These are phyloP conservation scores for Xylariaceae sp. DNA, from an alignment of 2,329 filamentous ascomycete genomes.

Conservation along the genomic window DNA sequence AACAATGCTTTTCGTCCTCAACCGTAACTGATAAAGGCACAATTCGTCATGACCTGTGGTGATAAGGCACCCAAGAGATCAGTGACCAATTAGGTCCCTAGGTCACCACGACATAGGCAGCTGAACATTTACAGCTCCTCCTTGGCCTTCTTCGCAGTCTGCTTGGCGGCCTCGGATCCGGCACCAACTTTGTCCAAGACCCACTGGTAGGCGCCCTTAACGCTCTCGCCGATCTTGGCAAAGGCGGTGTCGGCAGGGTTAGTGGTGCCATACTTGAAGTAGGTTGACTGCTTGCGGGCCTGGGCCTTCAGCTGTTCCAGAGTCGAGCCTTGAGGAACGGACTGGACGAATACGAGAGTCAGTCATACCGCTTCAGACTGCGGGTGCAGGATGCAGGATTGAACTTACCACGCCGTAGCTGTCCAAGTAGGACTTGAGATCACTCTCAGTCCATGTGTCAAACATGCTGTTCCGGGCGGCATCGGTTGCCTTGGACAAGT, in stretches of 20 bases:
- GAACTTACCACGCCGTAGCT: constrained; percentile 59
- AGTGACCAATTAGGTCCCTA: no score
- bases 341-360: constrained; percentile 15
- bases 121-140: constrained; percentile 39
- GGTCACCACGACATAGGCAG: no score
- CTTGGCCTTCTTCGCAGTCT: constrained; percentile 37
- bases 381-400: background rate
- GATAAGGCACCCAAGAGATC: no score
- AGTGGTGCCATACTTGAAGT: constrained; percentile 68
- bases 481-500: constrained; percentile 58
- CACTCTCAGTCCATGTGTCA: constrained; percentile 64
- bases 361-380: background rate
- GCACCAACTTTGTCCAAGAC: constrained; percentile 39
- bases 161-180: constrained; percentile 40
- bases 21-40: no score
- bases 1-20: no score
- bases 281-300: constrained; percentile 65
- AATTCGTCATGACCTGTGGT: no score
- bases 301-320: constrained; percentile 62
- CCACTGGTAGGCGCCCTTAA: constrained; percentile 44
- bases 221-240: constrained; percentile 50
- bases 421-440: constrained; percentile 73
- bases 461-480: constrained; percentile 59
- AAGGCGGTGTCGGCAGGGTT: constrained; percentile 58
- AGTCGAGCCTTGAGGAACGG: constrained; percentile 58